Percentiles rank a stretch among this genome's conserved stretches.
Evolutionary conservation across 768 basidiomycete genomes (phyloP).

Genomic region (Rhizopogon vulgaris): DNA sequence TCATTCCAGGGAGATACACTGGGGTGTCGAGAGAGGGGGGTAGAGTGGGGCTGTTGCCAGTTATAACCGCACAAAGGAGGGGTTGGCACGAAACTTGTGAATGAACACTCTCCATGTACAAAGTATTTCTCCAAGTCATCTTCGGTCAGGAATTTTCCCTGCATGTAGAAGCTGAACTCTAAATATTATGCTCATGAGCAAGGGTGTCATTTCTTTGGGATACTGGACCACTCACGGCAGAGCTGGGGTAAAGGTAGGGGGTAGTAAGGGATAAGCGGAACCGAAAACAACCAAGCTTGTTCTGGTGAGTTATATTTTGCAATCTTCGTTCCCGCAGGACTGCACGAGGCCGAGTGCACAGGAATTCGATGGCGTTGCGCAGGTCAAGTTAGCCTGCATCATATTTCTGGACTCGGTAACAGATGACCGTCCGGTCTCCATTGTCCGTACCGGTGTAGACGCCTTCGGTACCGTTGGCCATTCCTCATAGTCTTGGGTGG

Average conservation of each 20-base stretch:
- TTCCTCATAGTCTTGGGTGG: neutral
- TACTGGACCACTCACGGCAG: neutral
- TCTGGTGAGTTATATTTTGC: neutral
- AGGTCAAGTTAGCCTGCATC: neutral
- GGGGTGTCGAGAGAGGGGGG: neutral
- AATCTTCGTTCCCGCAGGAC: neutral
- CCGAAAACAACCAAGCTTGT: neutral
- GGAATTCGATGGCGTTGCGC: neutral
- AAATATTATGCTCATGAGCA: neutral
- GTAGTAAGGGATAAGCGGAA: neutral
- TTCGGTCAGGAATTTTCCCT: neutral
- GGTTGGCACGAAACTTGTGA: neutral
- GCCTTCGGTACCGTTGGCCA: neutral
- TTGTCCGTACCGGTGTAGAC: neutral
- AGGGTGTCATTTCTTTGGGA: neutral
- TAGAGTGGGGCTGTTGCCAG: neutral
- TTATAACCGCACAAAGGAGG: neutral
- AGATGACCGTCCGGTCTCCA: neutral
- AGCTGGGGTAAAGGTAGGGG: neutral
- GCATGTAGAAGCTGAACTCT: neutral
- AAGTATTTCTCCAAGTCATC: conserved; percentile 1
- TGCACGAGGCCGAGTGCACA: neutral
- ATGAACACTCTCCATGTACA: neutral
- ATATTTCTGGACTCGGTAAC: neutral
- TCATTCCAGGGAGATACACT: neutral